Conservation (phyloP, 768 basidiomycete genomes). For the Suillus bovinus region DNA sequence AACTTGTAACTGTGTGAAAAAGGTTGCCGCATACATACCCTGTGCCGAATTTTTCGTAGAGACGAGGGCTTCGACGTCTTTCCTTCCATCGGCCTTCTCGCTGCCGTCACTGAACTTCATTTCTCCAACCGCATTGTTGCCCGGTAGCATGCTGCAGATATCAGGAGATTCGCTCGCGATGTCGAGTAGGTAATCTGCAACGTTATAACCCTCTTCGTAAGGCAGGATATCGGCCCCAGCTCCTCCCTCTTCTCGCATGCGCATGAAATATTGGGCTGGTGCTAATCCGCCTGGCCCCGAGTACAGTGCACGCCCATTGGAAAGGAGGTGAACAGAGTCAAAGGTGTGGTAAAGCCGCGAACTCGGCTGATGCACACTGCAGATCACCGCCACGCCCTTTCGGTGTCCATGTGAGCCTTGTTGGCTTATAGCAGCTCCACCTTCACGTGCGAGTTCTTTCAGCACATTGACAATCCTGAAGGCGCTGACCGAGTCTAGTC, state of each 20-base stretch:
- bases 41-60: slow-evolving; percentile 17
- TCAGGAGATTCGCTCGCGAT: slow-evolving; percentile 71
- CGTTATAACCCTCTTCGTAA: slow-evolving; percentile 83
- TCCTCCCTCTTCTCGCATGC: slow-evolving; percentile 20
- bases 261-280: slow-evolving; percentile 68
- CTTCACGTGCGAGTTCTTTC: slow-evolving; percentile 64
- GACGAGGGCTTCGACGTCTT: slow-evolving; percentile 24
- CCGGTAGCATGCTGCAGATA: slow-evolving; percentile 29
- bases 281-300: slow-evolving; percentile 72
- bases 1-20: slow-evolving; percentile 86
- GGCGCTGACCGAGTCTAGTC: slow-evolving; percentile 88
- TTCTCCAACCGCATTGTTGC: slow-evolving; percentile 8
- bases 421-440: slow-evolving; percentile 25
- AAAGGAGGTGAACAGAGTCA: slow-evolving; percentile 75
- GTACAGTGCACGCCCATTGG: slow-evolving; percentile 78
- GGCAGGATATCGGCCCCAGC: slow-evolving; percentile 39
- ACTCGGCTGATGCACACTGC: slow-evolving; percentile 87
- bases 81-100: slow-evolving; percentile 13
- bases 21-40: slow-evolving; percentile 65
- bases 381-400: slow-evolving; percentile 78
- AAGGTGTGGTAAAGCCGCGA: slow-evolving; percentile 87
- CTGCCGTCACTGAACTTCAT: slow-evolving; percentile 11
- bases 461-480: slow-evolving; percentile 77
- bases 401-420: slow-evolving; percentile 40
- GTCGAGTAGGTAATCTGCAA: slow-evolving; percentile 91